Evolutionary conservation across 1,284 basidiomycete genomes (phyloP).

Genomic region (Rhodotorula glutinis): DNA sequence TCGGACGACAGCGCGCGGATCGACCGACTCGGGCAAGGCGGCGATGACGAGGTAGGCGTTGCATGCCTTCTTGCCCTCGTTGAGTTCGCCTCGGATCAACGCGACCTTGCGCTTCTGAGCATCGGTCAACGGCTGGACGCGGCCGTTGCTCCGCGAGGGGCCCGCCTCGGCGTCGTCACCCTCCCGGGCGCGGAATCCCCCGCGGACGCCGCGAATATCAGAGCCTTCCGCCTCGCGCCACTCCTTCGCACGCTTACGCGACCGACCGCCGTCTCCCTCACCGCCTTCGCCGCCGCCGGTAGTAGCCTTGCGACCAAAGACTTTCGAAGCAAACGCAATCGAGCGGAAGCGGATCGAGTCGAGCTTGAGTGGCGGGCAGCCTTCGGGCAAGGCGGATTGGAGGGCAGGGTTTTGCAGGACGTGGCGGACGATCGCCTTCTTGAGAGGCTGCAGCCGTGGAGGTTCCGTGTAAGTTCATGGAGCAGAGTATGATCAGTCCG

Average conservation of each 20-base stretch:
- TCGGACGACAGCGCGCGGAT: slow-evolving; percentile 59
- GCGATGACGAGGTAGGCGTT: slow-evolving; percentile 81
- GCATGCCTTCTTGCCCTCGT: slow-evolving; percentile 41
- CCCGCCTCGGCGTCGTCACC: neutral
- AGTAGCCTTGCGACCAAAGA: slow-evolving; percentile 50
- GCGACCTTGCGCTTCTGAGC: slow-evolving; percentile 91
- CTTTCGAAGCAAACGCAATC: slow-evolving; percentile 77
- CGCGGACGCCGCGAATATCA: slow-evolving; percentile 33
- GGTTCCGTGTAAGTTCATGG: neutral
- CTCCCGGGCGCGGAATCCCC: slow-evolving; percentile 46
- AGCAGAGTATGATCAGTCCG: neutral
- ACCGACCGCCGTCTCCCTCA: slow-evolving; percentile 43
- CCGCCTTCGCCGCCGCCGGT: slow-evolving; percentile 46
- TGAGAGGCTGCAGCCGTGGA: slow-evolving; percentile 37
- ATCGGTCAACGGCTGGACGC: slow-evolving; percentile 57
- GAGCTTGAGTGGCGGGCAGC: slow-evolving; percentile 58
- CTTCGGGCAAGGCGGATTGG: slow-evolving; percentile 62
- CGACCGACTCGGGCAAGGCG: slow-evolving; percentile 56
- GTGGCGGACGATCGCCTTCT: slow-evolving; percentile 48
- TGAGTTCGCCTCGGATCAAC: slow-evolving; percentile 70
- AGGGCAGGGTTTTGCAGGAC: slow-evolving; percentile 64
- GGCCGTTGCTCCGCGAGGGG: slow-evolving; percentile 31
- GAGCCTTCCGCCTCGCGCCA: slow-evolving; percentile 58
- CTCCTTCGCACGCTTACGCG: slow-evolving; percentile 55
- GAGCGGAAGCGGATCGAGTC: slow-evolving; percentile 89